Evolutionary conservation across 257 asterid species (phyloP), one percentile per base, ranked within the genome.

Genomic region (Anisodus acutangulus): DNA sequence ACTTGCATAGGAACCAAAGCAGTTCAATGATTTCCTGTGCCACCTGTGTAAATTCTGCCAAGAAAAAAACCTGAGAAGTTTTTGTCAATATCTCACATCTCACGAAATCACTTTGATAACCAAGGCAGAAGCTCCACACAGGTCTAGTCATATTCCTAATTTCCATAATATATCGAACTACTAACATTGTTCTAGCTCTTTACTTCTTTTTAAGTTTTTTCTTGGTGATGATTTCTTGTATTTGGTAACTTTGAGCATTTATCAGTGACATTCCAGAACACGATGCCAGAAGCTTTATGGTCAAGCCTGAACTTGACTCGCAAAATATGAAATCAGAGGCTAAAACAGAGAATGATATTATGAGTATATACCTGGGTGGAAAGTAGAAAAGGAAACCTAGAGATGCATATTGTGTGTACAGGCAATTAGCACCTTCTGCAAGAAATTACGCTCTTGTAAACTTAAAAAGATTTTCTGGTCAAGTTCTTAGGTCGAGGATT

Each of bases 91-190:
- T 83, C 87, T 96, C 83, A 89, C 90, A 49, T 83, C 91, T 57
- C 89, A 88, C 37, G 88, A 83, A 16, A 55, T 93, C 83, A 87
- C 83, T 84, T 92, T 90, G 55, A 94, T 94, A 86, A 92, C 92
- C 91, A 91, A 94, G 88, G 74, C 85, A 43, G 98, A 94, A 93
- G 95, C 96, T 64, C 82, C 91, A 68, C 98, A 93, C 89, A 94
- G 98, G 99, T 95, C 54, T 87, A 84, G 19, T 37, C 37, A 39
- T 79, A 81, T 47, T n/a, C 45, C 59, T 69, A 31, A 64, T 47
- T 45, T 66, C 53, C 60, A 69, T 16, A 53, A 49, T 72, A 43
- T 81, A 76, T 60, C 81, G 69, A 13, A 80, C 58, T 76, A 15
- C 58, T 74, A 1, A 37, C 7, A 41, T 17, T 51, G 58, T 31